These are phyloP conservation scores for Babesia divergens DNA, from an alignment of 169 alveolate genomes.

Conservation along the genomic window DNA sequence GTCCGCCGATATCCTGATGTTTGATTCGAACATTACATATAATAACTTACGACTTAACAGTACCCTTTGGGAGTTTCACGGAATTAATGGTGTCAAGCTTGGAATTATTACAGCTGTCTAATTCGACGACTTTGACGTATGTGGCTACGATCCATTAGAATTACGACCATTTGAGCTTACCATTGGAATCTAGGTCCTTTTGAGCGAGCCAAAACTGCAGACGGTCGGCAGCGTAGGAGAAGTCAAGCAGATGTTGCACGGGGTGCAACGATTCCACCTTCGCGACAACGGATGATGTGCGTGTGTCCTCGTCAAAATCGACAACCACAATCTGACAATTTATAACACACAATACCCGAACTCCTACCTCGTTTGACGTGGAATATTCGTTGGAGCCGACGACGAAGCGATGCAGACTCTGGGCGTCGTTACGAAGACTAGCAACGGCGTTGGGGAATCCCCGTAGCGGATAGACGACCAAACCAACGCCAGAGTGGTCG, in stretches of 20 bases:
- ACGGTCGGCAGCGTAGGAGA: neutral
- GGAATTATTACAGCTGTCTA: neutral
- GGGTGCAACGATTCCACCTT: slow-evolving; percentile 9
- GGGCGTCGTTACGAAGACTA: slow-evolving; percentile 1
- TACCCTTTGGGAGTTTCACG: neutral
- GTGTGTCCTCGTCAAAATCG: slow-evolving; percentile 26
- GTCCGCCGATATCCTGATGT: slow-evolving; percentile 11
- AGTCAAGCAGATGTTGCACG: slow-evolving; percentile 19
- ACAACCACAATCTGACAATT: slow-evolving; percentile 29
- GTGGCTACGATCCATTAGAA: neutral
- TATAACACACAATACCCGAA: neutral
- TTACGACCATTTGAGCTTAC: neutral
- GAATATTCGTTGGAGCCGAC: slow-evolving; percentile 43
- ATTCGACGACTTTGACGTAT: slow-evolving; percentile 1
- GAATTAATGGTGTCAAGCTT: neutral
- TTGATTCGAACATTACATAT: too few species aligned
- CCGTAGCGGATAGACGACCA: slow-evolving; percentile 15
- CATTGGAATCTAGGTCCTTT: slow-evolving; percentile 6
- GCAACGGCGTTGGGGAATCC: slow-evolving; percentile 25
- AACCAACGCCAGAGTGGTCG: slow-evolving; percentile 30
- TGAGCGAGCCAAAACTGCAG: neutral
- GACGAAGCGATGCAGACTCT: slow-evolving; percentile 43
- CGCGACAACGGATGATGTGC: neutral
- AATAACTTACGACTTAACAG: neutral
- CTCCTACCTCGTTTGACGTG: slow-evolving; percentile 22